Evolutionary conservation across 2,329 filamentous ascomycete genomes (phyloP), one percentile per base, ranked within the genome.

Genomic region (Xylaria polymorpha): DNA sequence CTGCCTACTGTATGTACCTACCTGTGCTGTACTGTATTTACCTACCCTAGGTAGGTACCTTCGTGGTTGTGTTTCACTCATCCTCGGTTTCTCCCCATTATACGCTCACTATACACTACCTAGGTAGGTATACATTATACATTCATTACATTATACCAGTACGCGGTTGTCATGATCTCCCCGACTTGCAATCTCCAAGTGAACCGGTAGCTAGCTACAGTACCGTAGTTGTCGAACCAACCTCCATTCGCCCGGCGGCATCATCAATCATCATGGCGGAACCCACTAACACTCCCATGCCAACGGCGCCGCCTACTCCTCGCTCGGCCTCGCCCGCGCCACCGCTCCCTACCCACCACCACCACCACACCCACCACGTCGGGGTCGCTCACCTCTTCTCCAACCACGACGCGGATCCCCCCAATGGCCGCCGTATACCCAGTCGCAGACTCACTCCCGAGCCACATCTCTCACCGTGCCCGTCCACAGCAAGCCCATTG

Each of bases 231-330:
- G 43, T 44, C 43, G 43, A 44, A 4, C 14, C 15, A n/a, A 18
- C 25, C 25, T 29, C 25, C 41, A 43, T 8, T 29, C 22, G 48
- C 25, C 50, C 29, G 50, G 29, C 25, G 50, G 15, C 25, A 53
- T 53, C 46, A 50, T 50, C 46, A 32, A 29, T 29, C 55, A 67
- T 56, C 71, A 85, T 85, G 83, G 83, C 83, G 41, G 83, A 85
- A 74, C 83, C 83, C 51, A 79, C 80, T 32, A 85, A 85, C 72
- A 85, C 83, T 4, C 83, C 83, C 2, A 80, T 83, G 64, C 83
- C 83, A 37, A 78, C 77, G 65, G 77, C 78, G 15, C 79, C 79
- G 71, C 83, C 82, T 53, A 84, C 83, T 53, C 83, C 83, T 29
- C 80, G 83, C 68, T 81, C 83, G 61, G 77, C 78, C 22, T 85